Evolutionary conservation across 2,329 filamentous ascomycete species (phyloP).

Genomic region (Claviceps humidiphila): DNA sequence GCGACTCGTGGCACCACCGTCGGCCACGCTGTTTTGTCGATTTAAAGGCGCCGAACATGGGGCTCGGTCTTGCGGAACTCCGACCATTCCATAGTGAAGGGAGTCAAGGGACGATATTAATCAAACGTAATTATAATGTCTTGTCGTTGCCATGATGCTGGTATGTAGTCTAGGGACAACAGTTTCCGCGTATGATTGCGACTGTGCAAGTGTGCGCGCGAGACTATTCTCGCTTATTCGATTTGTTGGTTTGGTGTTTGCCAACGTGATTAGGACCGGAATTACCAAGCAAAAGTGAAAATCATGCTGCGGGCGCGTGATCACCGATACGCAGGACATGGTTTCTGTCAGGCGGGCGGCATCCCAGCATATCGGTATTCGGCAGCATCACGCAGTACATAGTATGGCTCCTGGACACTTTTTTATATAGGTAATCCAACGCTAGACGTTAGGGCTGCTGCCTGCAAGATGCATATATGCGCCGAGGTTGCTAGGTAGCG

Average conservation of each 20-base stretch:
- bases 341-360: not conserved
- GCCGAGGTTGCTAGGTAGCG: not conserved
- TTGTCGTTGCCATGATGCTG: not conserved
- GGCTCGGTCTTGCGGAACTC: not conserved
- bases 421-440: not conserved
- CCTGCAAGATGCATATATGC: not conserved
- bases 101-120: not conserved
- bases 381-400: not conserved
- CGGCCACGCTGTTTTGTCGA: not conserved
- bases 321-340: not conserved
- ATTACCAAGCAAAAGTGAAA: not conserved
- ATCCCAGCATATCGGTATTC: conserved; percentile 2
- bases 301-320: not conserved
- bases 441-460: not conserved
- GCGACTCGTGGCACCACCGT: not conserved
- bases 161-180: not conserved
- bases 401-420: not conserved
- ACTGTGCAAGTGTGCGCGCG: not conserved
- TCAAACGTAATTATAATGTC: not conserved
- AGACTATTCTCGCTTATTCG: conserved; percentile 6
- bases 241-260: not conserved
- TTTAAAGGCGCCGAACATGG: not conserved
- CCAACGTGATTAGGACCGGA: not conserved
- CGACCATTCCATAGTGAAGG: not conserved
- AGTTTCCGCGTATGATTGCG: not conserved